Evolutionary conservation across 495 filamentous ascomycete species (phyloP).

Genomic region (Aspergillus olivimuriae): DNA sequence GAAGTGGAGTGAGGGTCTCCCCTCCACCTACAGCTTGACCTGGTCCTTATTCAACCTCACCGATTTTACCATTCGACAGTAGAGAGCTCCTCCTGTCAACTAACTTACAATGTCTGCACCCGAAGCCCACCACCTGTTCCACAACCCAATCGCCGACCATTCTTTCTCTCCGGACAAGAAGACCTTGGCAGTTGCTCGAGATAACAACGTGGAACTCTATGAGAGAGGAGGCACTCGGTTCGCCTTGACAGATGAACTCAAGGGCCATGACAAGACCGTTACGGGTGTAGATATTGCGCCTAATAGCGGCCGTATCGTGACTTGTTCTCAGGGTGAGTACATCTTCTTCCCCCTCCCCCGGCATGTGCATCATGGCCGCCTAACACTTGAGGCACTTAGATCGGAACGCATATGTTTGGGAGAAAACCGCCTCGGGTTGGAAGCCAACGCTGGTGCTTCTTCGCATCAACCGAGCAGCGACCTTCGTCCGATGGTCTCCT

Average conservation of each 20-base stretch:
- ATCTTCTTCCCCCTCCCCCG: not conserved
- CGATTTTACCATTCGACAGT: conserved; percentile 58
- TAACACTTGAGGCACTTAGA: conserved; percentile 50
- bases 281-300: conserved; percentile 95
- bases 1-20: not conserved
- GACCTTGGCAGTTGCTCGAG: conserved; percentile 85
- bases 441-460: conserved; percentile 96
- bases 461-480: conserved; percentile 93
- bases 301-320: conserved; percentile 83
- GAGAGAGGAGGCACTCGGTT: conserved; percentile 65
- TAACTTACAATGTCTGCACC: conserved; percentile 64
- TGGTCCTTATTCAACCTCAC: not conserved
- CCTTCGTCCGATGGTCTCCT: conserved; percentile 95
- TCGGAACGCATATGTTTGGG: conserved; percentile 97
- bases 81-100: conserved; percentile 98
- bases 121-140: conserved; percentile 94
- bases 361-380: conserved; percentile 1
- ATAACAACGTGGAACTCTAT: conserved; percentile 90
- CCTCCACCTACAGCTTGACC: not conserved
- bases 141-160: conserved; percentile 93
- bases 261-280: conserved; percentile 93
- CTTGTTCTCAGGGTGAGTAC: conserved; percentile 82
- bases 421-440: conserved; percentile 82
- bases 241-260: conserved; percentile 81
- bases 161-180: conserved; percentile 90